These are phyloP conservation scores for Starmera caribaea DNA, from an alignment of 805 yeast genomes.

Conservation along the genomic window DNA sequence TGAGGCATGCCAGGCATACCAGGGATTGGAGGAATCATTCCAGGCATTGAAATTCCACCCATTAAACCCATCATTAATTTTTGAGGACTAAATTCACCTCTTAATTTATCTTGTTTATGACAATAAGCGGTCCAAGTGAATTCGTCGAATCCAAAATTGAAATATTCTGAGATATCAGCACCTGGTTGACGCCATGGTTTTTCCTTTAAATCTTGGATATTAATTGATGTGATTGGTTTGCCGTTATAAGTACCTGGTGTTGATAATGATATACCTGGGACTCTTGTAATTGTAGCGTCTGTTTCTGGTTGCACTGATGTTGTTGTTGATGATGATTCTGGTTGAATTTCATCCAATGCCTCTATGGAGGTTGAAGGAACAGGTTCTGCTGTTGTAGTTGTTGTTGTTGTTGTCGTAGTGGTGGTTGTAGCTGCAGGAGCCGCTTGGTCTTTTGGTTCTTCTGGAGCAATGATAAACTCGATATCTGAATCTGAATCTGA, in stretches of 20 bases:
- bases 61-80: constrained; percentile 61
- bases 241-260: constrained; percentile 71
- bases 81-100: constrained; percentile 76
- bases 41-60: constrained; percentile 26
- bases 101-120: constrained; percentile 70
- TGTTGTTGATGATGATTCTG: constrained; percentile 3
- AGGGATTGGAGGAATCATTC: constrained; percentile 19
- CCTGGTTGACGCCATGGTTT: constrained; percentile 99
- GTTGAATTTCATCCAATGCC: constrained; percentile 24
- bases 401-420: constrained; percentile 11
- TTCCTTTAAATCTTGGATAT: constrained; percentile 72
- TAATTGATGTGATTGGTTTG: constrained; percentile 70
- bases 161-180: constrained; percentile 88
- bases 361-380: constrained; percentile 22
- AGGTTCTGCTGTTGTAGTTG: constrained; percentile 18
- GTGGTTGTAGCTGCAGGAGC: constrained; percentile 11
- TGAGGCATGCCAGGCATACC: constrained; percentile 19
- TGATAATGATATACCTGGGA: constrained; percentile 53
- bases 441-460: constrained; percentile 14
- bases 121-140: constrained; percentile 93
- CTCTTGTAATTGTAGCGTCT: constrained; percentile 25
- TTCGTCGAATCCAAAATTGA: constrained; percentile 95
- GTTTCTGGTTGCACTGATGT: constrained; percentile 18
- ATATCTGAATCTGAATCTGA: constrained; percentile 54
- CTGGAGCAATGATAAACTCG: constrained; percentile 68